Conservation (phyloP, 2,329 filamentous ascomycete species). For the Penicillium decumbens region DNA sequence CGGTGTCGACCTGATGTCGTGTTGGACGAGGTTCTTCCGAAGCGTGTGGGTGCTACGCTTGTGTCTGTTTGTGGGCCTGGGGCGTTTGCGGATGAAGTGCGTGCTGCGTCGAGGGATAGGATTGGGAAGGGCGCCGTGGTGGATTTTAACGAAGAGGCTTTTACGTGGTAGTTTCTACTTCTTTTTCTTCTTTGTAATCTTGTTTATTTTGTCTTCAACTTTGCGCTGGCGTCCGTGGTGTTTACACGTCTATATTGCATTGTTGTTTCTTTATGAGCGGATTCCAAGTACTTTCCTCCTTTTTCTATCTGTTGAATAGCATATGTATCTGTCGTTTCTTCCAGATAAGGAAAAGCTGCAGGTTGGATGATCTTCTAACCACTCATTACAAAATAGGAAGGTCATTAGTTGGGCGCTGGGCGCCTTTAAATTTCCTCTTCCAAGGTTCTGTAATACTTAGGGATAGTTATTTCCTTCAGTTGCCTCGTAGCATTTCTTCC, state of each 20-base stretch:
- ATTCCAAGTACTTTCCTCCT: not conserved
- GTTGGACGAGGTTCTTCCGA: constrained; percentile 53
- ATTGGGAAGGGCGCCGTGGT: constrained; percentile 51
- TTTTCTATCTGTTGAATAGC: too few relatives aligned
- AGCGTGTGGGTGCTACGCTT: constrained; percentile 55
- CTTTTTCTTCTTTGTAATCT: too few relatives aligned
- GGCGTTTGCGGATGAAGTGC: constrained; percentile 58
- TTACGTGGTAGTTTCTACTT: constrained; percentile 51
- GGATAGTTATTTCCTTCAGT: too few relatives aligned
- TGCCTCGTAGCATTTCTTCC: too few relatives aligned
- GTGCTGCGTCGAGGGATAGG: constrained; percentile 50
- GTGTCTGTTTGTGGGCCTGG: constrained; percentile 62
- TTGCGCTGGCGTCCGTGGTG: not conserved
- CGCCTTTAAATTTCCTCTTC: too few relatives aligned
- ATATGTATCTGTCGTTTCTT: too few relatives aligned
- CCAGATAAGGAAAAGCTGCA: too few relatives aligned
- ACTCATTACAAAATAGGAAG: too few relatives aligned
- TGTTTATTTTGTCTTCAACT: not conserved
- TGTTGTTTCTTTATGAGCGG: not conserved
- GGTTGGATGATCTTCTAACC: too few relatives aligned
- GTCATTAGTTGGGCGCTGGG: too few relatives aligned
- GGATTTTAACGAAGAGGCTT: constrained; percentile 63
- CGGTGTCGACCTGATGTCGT: constrained; percentile 54
- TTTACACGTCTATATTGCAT: not conserved
- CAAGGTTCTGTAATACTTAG: too few relatives aligned